Evolutionary conservation across 495 filamentous ascomycete genomes (phyloP), one percentile per base, ranked within the genome.

Genomic region (Pyrenula aspistea): DNA sequence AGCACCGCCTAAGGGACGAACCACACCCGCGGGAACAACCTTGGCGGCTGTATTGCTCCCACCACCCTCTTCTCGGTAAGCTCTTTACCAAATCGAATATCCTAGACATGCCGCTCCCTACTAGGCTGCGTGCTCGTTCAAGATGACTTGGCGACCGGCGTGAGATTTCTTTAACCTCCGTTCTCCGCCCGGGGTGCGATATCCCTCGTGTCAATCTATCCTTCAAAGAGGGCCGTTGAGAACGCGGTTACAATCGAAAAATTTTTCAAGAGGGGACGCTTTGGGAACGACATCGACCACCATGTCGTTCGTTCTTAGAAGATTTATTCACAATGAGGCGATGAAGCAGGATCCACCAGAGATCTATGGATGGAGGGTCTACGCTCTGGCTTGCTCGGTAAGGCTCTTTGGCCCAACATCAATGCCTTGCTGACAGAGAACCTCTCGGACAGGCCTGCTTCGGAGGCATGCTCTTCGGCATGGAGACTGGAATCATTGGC

Each of bases 311-410:
- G 25, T 89, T 54, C 68, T 89, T 25, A 76, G 71, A 59, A 81
- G 77, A 59, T 81, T 91, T 62, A 83, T 89, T 60, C 81, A 81
- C 68, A 91, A 91, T 80, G 85, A 89, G 59, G 82, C 87, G 49
- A 89, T 89, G 83, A 84, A 78, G 69, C 71, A 69, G 51, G 85
- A 87, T 62, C 86, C 87, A 11, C 76, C 75, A 56, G 83, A 90
- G 71, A 87, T 91, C 63, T 91, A 91, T 61, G 84, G 84, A 59
- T 89, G 86, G 86, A 79, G 85, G 56, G 83, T 86, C 20, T 88
- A 83, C 60, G 66, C 80, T 31, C 69, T 89, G 25, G 83, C 86
- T 21, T 84, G 79, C 57, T 86, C 85, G 51, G 83, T 86, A 57
- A 64, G 78, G 68, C 31, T 42, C 15, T 42, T 15, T 42, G 31